A percentile compares a stretch with the other conserved stretches of the same genome.
Conservation (phyloP, 129 eudicot species). For the Flaveria bidentis region DNA sequence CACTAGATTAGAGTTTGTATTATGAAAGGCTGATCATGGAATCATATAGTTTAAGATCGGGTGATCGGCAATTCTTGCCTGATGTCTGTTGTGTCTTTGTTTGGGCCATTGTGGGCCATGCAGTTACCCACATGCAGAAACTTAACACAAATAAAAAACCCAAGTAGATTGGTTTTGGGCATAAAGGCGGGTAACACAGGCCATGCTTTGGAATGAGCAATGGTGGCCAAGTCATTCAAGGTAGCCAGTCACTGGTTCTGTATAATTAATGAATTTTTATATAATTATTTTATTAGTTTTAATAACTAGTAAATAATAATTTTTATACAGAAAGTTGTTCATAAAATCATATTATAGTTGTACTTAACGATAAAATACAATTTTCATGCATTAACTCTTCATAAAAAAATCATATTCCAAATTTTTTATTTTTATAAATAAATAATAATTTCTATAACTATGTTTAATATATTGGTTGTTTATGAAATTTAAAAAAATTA, state of each 20-base stretch:
- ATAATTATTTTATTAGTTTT: not conserved
- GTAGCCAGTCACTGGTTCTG: not conserved
- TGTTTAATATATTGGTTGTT: not conserved
- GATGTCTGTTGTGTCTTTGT: not conserved
- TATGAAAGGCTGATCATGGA: not conserved
- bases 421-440: not conserved
- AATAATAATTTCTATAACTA: not conserved
- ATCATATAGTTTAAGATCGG: not conserved
- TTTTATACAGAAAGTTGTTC: not conserved
- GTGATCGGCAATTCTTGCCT: not conserved
- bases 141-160: not conserved
- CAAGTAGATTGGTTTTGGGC: not conserved
- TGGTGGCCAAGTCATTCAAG: slow-evolving; percentile 4
- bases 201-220: slow-evolving; percentile 8
- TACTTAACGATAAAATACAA: not conserved
- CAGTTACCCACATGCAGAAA: not conserved
- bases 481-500: not conserved
- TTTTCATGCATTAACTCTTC: not conserved
- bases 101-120: slow-evolving; percentile 1
- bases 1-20: not conserved
- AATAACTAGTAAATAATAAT: not conserved
- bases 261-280: not conserved
- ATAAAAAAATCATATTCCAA: not conserved
- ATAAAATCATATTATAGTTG: not conserved
- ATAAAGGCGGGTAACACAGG: not conserved